Base-by-base conservation (phyloP, 345 rosid genomes). In the Rubroshorea leprosula region DNA sequence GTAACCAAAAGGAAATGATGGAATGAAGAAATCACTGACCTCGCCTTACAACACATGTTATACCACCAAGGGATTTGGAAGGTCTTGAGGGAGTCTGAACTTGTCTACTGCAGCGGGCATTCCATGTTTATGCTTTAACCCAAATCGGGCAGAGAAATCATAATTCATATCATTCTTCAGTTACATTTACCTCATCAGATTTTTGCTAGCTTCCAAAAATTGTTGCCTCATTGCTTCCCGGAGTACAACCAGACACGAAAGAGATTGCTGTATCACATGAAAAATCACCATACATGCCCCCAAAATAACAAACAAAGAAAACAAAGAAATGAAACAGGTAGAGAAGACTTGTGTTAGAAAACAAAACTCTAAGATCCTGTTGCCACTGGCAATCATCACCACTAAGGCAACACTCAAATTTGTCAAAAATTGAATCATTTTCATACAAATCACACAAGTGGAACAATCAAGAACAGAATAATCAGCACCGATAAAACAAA, bases 371-470 rank as follows among this genome's bases (percentile, higher is more conserved):
- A 94, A 71, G 99, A 94, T 60, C 97, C 99, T 48, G 99, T 85
- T 44, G 96, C 95, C 48, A 87, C 93, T 69, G 96, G 87, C 56
- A 75, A 48, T 62, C 97, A 76, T 90, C 89, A 29, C 96, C 96
- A 57, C 99, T 94, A 68, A 83, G 66, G 72, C 96, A 90, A 76
- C 99, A 94, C 73, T 94, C 99, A 19, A 94, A 94, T 76, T 94
- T 94, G 70, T 94, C 99, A 63, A 94, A 90, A 70, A 92, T 92
- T 4, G 95, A 92, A 78, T 94, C 99, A 45, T 92, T 92, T 76
- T 92, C 99, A 61, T 92, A 92, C 65, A 92, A 80, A 74, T 92
- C 99, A 79, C 99, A 92, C 54, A 94, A 80, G 97, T 94, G 90
- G 54, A 74, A 63, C 51, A 70, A 51, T 43, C 17, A 60, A 60